Percentiles rank a stretch among this genome's conserved stretches.
phyloP scores from a whole-genome alignment of 495 filamentous ascomycete genomes.

The Penicillium cosmopolitanum region DNA sequence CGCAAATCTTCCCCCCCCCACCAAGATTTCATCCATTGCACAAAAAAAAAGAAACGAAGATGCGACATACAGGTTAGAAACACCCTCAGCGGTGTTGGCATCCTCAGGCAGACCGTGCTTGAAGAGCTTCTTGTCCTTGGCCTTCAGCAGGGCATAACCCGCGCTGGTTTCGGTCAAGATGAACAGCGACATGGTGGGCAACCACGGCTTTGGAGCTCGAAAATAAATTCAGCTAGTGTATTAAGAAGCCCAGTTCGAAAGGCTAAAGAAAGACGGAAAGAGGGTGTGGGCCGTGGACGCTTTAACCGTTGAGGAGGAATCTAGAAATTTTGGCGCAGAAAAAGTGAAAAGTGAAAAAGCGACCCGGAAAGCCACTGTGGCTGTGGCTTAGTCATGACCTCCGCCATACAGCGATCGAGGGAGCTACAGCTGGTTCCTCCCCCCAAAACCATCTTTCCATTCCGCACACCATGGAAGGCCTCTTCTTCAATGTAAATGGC shows the following conservation, averaged over 20 bases:
- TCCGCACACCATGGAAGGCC: slow-evolving; percentile 76
- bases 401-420: slow-evolving; percentile 18
- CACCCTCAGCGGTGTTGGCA: slow-evolving; percentile 78
- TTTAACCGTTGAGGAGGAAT: slow-evolving; percentile 32
- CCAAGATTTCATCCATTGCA: slow-evolving; percentile 10
- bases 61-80: slow-evolving; percentile 77
- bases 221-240: slow-evolving; percentile 22
- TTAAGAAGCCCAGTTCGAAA: slow-evolving; percentile 20
- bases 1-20: slow-evolving; percentile 13
- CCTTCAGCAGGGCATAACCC: slow-evolving; percentile 97
- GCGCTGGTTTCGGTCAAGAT: slow-evolving; percentile 92
- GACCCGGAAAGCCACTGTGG: slow-evolving; percentile 31
- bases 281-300: slow-evolving; percentile 30
- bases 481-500: slow-evolving; percentile 94
- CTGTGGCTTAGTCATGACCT: slow-evolving; percentile 31
- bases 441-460: slow-evolving; percentile 22
- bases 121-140: slow-evolving; percentile 95
- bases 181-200: slow-evolving; percentile 70
- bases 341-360: slow-evolving; percentile 32
- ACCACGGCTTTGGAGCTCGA: slow-evolving; percentile 36
- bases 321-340: slow-evolving; percentile 40
- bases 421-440: slow-evolving; percentile 28
- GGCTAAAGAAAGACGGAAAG: slow-evolving; percentile 24
- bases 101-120: slow-evolving; percentile 78
- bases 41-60: background rate